Base-by-base conservation (phyloP, 352 stramenopile genomes). In the Sclerospora graminicola region DNA sequence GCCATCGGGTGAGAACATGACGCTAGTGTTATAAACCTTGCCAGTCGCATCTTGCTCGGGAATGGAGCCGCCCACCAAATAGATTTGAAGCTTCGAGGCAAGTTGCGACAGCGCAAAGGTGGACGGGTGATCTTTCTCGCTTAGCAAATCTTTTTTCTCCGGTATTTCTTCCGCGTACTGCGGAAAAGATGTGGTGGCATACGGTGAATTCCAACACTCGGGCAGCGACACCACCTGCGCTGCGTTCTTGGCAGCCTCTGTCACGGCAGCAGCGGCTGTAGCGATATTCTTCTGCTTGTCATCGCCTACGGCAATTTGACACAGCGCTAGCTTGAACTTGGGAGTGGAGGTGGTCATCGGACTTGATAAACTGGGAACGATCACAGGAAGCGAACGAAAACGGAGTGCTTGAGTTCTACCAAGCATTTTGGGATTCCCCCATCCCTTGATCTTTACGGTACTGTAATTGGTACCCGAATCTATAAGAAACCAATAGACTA, bases 1-100 rank as follows among this genome's bases (percentile, higher is more conserved):
- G 0, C 97, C 97, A 14, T 88, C 57, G 5, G 95, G 91, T 54
- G 87, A 85, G 31, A 98, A 86, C n/a, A 98, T 76, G 4, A 99
- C 73, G 51, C 93, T 98, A n/a, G 96, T 99, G 79, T 99, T 99
- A 85, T 98, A 99, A 44, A 99, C 75, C 31, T 90, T 92, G 33
- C 71, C 80, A 34, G 60, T 54, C 41, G 80, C 70, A 32, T 72
- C 62, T 43, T 78, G 75, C 69, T 98, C 95, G 0, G 95, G 90
- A 46, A 98, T 96, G 39, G 90, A 98, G 35, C 97, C 96, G 35
- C 96, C 96, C n/a, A 99, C 81, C 27, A 99, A 83, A 61, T 79
- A 98, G 66, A 92, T 89, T 57, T 88, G 54, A 39, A 84, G 77
- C 42, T 92, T 56, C 53, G 81, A 76, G 1, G 95, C 95, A n/a